phyloP scores from a whole-genome alignment of 2,329 filamentous ascomycete genomes.

The Trichoderma aggressivum region DNA sequence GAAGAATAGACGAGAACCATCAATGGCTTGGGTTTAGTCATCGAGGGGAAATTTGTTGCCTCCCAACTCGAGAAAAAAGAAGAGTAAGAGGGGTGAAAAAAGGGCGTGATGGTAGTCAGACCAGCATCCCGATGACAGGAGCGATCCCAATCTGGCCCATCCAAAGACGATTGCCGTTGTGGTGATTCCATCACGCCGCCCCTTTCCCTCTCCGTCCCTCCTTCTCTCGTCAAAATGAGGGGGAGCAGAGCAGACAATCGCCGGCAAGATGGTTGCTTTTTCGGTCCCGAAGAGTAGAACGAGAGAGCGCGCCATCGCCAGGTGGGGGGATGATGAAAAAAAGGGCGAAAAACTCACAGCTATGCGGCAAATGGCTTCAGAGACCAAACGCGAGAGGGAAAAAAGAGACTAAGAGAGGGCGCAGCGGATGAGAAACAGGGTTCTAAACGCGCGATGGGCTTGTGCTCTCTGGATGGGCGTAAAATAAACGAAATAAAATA shows the following conservation, averaged over 20 bases:
- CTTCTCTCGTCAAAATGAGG: not conserved
- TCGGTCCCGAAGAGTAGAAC: not conserved
- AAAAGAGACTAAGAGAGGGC: not conserved
- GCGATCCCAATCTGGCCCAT: not conserved
- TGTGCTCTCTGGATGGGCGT: not conserved
- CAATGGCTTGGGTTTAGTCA: slow-evolving; percentile 2
- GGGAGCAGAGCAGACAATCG: slow-evolving; percentile 1
- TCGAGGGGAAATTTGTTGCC: not conserved
- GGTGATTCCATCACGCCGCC: not conserved
- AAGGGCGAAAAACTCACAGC: not conserved
- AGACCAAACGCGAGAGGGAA: slow-evolving; percentile 4
- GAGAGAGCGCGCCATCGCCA: slow-evolving; percentile 8
- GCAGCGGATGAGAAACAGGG: slow-evolving; percentile 1
- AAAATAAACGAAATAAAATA: not conserved
- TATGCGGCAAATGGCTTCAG: not conserved
- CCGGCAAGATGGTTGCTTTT: not conserved
- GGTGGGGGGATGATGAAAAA: slow-evolving; percentile 11
- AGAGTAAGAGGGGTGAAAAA: not conserved
- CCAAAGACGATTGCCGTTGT: not conserved
- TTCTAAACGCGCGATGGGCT: slow-evolving; percentile 14
- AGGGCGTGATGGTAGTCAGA: not conserved
- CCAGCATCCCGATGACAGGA: not conserved
- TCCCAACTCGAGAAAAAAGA: not conserved
- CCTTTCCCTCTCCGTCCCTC: not conserved
- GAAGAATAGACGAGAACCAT: not conserved